Evolutionary conservation across 495 filamentous ascomycete species (phyloP).

Genomic region (Penicillium subrubescens): DNA sequence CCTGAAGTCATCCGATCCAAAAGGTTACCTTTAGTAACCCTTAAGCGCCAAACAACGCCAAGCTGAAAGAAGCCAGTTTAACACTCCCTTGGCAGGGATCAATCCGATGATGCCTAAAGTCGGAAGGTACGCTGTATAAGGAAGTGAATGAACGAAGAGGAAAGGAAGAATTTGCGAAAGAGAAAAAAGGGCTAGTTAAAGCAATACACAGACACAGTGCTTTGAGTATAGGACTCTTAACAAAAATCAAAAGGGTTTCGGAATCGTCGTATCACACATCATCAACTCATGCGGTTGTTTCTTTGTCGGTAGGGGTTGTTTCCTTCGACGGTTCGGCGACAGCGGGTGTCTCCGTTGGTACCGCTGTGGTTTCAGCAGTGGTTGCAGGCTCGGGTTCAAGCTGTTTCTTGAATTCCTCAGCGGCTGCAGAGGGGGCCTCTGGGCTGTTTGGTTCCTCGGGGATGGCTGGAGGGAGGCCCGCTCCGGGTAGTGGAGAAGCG

Average conservation of each 20-base stretch:
- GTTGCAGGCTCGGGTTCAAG: neutral
- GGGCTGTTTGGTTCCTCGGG: constrained; percentile 45
- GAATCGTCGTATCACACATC: neutral
- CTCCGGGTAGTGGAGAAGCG: constrained; percentile 36
- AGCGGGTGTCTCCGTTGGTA: neutral
- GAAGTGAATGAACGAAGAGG: neutral
- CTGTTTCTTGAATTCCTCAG: neutral
- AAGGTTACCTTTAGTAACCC: neutral
- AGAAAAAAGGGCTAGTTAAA: constrained; percentile 4
- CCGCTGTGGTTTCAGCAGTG: neutral
- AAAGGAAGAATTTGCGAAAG: neutral
- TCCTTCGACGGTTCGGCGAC: neutral
- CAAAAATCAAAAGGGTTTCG: neutral
- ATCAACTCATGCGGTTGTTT: constrained; percentile 5
- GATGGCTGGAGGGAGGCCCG: constrained; percentile 41
- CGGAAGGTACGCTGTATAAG: neutral
- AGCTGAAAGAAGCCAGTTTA: neutral
- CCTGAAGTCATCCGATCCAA: neutral
- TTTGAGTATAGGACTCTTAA: neutral
- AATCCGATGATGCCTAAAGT: neutral
- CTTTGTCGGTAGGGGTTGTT: constrained; percentile 10
- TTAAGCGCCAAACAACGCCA: neutral
- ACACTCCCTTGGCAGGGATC: neutral
- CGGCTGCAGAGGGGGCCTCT: constrained; percentile 19
- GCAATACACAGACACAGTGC: constrained; percentile 3